A percentile compares a stretch with the other conserved stretches of the same genome.
phyloP scores from a whole-genome alignment of 2,329 filamentous ascomycete genomes.

The Corinectria fuckeliana region DNA sequence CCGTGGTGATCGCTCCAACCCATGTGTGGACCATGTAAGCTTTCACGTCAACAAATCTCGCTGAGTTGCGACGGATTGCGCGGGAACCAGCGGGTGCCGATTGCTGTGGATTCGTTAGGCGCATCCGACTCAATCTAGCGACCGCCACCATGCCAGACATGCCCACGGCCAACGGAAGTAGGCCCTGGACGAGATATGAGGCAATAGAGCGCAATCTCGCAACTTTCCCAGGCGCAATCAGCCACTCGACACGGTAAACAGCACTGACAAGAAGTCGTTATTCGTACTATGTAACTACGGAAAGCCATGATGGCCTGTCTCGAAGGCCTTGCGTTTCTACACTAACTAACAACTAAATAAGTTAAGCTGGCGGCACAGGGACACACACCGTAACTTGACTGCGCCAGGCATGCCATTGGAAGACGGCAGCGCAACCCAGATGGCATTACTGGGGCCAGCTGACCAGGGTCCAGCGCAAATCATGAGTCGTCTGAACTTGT shows the following conservation, averaged over 20 bases:
- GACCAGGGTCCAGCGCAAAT: conserved; percentile 17
- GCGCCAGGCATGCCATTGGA: conserved; percentile 28
- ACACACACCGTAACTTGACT: conserved; percentile 37
- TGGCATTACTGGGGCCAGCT: conserved; percentile 3
- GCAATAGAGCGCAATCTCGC: conserved; percentile 21
- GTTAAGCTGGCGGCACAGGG: conserved; percentile 10
- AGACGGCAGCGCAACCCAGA: conserved; percentile 26
- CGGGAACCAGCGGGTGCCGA: conserved; percentile 31
- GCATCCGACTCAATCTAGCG: conserved; percentile 33
- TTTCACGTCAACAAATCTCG: conserved; percentile 25
- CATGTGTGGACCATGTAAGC: conserved; percentile 7
- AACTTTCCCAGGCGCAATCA: conserved; percentile 16
- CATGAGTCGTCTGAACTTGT: conserved; percentile 11
- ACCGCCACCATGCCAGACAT: conserved; percentile 34
- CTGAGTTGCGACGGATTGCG: conserved; percentile 28
- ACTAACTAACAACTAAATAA: not conserved
- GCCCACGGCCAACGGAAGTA: conserved; percentile 12
- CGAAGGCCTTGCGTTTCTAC: conserved; percentile 3
- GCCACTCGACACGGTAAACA: not conserved
- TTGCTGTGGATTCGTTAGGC: conserved; percentile 21
- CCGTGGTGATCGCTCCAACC: not conserved
- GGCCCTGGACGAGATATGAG: conserved; percentile 27
- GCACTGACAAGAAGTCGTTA: not conserved
- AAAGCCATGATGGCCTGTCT: conserved; percentile 5
- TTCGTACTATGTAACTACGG: not conserved